Percentiles rank a stretch among this genome's conserved stretches.
phyloP scores from a whole-genome alignment of 2,329 filamentous ascomycete species.

The Neurospora crassa region DNA sequence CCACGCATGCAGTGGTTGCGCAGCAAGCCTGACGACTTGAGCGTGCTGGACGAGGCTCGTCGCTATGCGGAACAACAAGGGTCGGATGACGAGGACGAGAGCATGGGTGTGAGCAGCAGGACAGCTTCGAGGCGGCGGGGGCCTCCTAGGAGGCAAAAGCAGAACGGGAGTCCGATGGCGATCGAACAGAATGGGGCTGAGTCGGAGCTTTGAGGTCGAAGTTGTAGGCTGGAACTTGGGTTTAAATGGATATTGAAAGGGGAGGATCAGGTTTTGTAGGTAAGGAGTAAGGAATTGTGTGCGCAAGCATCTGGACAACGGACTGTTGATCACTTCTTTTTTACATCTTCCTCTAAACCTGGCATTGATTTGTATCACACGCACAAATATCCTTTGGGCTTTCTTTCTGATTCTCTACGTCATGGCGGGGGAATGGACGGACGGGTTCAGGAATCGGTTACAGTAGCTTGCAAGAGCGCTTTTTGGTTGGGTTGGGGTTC shows the following conservation, averaged over 20 bases:
- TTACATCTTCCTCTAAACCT: neutral
- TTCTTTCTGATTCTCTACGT: neutral
- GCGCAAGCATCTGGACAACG: neutral
- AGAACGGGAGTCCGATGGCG: constrained; percentile 48
- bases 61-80: constrained; percentile 42
- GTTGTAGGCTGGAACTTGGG: neutral
- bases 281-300: neutral
- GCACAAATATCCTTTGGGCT: neutral
- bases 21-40: constrained; percentile 69
- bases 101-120: constrained; percentile 29
- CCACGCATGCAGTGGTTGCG: constrained; percentile 97
- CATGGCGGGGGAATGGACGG: neutral
- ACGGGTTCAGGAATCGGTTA: neutral
- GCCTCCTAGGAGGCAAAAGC: constrained; percentile 28
- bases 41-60: constrained; percentile 73
- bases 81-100: constrained; percentile 49
- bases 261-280: neutral
- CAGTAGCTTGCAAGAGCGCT: neutral
- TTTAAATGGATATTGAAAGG: neutral
- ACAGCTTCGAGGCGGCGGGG: constrained; percentile 28
- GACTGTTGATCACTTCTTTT: neutral
- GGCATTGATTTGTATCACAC: neutral
- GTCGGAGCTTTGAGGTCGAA: constrained; percentile 36
- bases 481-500: neutral
- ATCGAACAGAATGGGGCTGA: constrained; percentile 45